Evolutionary conservation across 75 land plant species (phyloP), one percentile per base, ranked within the genome.

Genomic region (Gnetum montanum): DNA sequence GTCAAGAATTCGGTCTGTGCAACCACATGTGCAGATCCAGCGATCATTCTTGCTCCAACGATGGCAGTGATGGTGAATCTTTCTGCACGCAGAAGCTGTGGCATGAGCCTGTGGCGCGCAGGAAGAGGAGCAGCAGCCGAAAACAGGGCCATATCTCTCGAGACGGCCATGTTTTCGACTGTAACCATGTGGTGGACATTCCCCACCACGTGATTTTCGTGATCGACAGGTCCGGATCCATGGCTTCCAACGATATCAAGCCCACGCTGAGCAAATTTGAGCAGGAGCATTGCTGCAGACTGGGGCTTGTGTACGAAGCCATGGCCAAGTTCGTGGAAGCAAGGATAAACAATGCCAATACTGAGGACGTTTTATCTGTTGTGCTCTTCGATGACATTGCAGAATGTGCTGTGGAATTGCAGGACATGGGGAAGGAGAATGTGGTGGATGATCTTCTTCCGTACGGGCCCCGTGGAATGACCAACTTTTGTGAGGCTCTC

Each of bases 171-270:
- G 46, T 48, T 41, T 61, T 73, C 34, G 11, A 30, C 8, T 73
- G 71, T 40, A 27, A 58, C 52, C 71, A 73, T 49, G 46, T 61
- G 38, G 62, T 49, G 41, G 18, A 61, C 40, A 43, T 43, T 6
- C 54, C 62, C 6, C 54, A 57, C 56, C 65, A 68, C 51, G 66
- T 73, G 58, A 47, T 73, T 28, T 73, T 68, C 43, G 46, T 73
- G 8, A 63, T 73, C 12, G 76, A 73, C 34, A 49, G 53, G 35
- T 73, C 76, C 20, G 61, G 66, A 15, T 68, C 76, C 40, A 67
- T 67, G 76, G 40, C 16, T 6, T 4, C 6, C 10, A 0, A 0
- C 0, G 71, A 73, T 41, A 61, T 62, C 20, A 43, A 3, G 28
- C 76, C 76, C 1, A 62, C 60, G 0, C 54, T 73, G 66, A 49